Percentiles rank a stretch among this genome's conserved stretches.
Evolutionary conservation across 305 asterid genomes (phyloP).

Genomic region (Plantago coronopus): DNA sequence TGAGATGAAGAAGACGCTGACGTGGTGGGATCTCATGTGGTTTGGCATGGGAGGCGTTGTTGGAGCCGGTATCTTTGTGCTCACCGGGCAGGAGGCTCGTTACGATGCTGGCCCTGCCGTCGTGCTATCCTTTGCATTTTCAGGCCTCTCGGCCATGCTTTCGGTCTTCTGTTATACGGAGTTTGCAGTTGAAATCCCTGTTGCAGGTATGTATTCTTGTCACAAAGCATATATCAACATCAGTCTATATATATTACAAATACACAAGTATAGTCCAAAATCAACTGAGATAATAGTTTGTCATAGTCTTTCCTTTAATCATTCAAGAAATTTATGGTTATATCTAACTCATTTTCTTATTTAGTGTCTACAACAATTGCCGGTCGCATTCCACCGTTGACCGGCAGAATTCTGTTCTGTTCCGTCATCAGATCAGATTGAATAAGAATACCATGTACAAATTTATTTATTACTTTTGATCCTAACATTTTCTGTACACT

Average conservation of each 20-base stretch:
- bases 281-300: too few species aligned
- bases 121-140: constrained; percentile 57
- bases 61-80: constrained; percentile 83
- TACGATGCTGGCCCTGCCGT: constrained; percentile 71
- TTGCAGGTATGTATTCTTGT: constrained; percentile 38
- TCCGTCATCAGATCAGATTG: too few species aligned
- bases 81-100: constrained; percentile 66
- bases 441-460: too few species aligned
- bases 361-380: too few species aligned
- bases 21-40: constrained; percentile 89
- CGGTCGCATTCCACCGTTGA: too few species aligned
- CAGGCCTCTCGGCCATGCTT: constrained; percentile 73
- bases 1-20: constrained; percentile 67
- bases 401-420: too few species aligned
- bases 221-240: too few species aligned
- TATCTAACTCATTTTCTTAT: neutral
- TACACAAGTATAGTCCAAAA: too few species aligned
- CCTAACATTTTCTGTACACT: neutral
- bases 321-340: too few species aligned
- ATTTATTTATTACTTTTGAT: too few species aligned
- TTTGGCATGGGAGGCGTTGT: constrained; percentile 87
- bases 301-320: too few species aligned
- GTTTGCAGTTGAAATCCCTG: constrained; percentile 78
- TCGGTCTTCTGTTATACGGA: constrained; percentile 79
- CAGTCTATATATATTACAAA: too few species aligned